Percentiles rank a stretch among this genome's conserved stretches.
Evolutionary conservation across 768 basidiomycete genomes (phyloP).

Genomic region (Kockovaella imperatae): DNA sequence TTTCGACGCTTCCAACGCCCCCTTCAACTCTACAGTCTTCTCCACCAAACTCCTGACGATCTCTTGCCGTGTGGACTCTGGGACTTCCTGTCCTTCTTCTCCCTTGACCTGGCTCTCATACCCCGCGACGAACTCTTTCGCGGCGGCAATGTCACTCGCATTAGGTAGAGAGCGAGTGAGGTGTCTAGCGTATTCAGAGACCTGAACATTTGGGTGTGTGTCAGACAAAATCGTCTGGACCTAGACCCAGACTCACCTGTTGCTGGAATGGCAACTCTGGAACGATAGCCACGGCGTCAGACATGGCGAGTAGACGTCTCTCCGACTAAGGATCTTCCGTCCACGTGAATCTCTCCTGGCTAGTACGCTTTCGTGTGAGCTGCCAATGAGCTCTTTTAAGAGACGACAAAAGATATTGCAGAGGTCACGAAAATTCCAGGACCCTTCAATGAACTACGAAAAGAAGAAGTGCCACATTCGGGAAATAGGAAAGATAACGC

Average conservation of each 20-base stretch:
- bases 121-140: conserved; percentile 25
- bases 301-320: too few relatives aligned
- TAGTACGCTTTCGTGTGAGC: too few relatives aligned
- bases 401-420: too few relatives aligned
- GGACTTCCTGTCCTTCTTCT: conserved; percentile 19
- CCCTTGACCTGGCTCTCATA: conserved; percentile 21
- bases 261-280: conserved; percentile 41
- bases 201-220: too few relatives aligned
- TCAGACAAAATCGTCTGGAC: not conserved
- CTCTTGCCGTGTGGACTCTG: conserved; percentile 22
- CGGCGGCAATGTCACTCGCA: conserved; percentile 20
- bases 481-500: too few relatives aligned
- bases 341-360: too few relatives aligned
- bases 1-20: conserved; percentile 34
- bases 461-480: too few relatives aligned
- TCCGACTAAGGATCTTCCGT: too few relatives aligned
- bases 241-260: conserved; percentile 22
- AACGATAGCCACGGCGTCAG: conserved; percentile 40
- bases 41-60: conserved; percentile 32
- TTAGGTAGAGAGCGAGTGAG: conserved; percentile 33
- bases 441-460: too few relatives aligned
- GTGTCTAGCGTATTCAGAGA: conserved; percentile 36
- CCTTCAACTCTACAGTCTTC: conserved; percentile 28
- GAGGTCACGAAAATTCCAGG: too few relatives aligned
- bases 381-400: too few relatives aligned